Conservation (phyloP, 352 stramenopile species). For the Phytophthora idaei region DNA sequence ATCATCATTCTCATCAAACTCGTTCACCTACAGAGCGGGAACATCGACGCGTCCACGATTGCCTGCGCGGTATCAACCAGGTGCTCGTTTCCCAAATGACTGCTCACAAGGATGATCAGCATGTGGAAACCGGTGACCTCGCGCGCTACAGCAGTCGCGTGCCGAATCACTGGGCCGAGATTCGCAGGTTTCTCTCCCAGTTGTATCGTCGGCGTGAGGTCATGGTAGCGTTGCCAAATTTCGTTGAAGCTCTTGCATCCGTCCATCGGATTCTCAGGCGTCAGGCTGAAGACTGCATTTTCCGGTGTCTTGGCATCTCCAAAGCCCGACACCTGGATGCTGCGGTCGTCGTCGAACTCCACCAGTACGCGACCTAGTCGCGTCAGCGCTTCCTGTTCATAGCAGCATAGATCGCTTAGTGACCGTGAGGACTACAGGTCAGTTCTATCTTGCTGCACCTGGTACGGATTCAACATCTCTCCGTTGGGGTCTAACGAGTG, state of each 20-base stretch:
- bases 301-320: too few relatives aligned
- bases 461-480: conserved; percentile 59
- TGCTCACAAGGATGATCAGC: conserved; percentile 67
- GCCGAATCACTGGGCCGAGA: too few relatives aligned
- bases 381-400: too few relatives aligned
- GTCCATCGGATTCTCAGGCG: too few relatives aligned
- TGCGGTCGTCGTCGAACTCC: too few relatives aligned
- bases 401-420: conserved; percentile 2
- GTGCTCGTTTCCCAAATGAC: conserved; percentile 61
- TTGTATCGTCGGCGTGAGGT: too few relatives aligned
- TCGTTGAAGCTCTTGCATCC: too few relatives aligned
- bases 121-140: conserved; percentile 73
- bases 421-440: neutral
- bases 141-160: conserved; percentile 22
- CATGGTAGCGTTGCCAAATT: too few relatives aligned
- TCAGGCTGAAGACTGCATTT: too few relatives aligned
- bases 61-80: conserved; percentile 59
- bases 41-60: conserved; percentile 71
- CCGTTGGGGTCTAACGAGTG: conserved; percentile 62
- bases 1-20: neutral
- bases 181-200: too few relatives aligned
- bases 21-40: conserved; percentile 57
- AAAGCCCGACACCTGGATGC: too few relatives aligned
- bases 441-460: conserved; percentile 33
- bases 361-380: too few relatives aligned